Evolutionary conservation across 1,284 basidiomycete genomes (phyloP).

Genomic region (Boletus calvinii): DNA sequence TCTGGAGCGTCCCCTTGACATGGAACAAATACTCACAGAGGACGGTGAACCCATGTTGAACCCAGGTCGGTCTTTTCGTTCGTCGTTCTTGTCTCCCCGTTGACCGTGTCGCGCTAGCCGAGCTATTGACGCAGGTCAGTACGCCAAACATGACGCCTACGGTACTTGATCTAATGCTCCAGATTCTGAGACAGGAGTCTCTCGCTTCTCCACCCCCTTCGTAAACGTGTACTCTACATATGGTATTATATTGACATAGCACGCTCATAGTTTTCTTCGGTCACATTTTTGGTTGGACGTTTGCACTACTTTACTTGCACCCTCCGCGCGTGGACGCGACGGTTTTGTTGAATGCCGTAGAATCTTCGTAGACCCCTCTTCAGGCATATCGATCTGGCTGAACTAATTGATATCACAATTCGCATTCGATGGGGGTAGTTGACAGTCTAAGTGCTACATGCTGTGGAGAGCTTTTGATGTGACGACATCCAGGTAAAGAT

Average conservation of each 20-base stretch:
- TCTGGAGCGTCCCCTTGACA: constrained; percentile 35
- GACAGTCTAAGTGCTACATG: constrained; percentile 23
- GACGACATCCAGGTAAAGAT: constrained; percentile 24
- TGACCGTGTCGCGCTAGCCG: constrained; percentile 39
- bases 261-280: constrained; percentile 16
- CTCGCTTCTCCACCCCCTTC: constrained; percentile 59
- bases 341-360: constrained; percentile 20
- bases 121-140: constrained; percentile 61
- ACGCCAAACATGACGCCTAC: constrained; percentile 13
- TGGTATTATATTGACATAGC: constrained; percentile 21
- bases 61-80: constrained; percentile 45
- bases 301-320: constrained; percentile 27
- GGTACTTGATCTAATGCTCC: constrained; percentile 33
- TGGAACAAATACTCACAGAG: constrained; percentile 57
- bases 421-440: constrained; percentile 1
- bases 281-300: constrained; percentile 16
- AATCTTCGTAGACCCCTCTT: constrained; percentile 16
- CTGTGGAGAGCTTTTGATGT: constrained; percentile 33
- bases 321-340: constrained; percentile 17
- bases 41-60: constrained; percentile 66
- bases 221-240: constrained; percentile 34
- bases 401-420: constrained; percentile 27
- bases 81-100: background rate
- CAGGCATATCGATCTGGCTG: constrained; percentile 1
- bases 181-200: constrained; percentile 48